These are phyloP conservation scores for Exophiala spinifera DNA, from an alignment of 2,329 filamentous ascomycete species.

Conservation along the genomic window DNA sequence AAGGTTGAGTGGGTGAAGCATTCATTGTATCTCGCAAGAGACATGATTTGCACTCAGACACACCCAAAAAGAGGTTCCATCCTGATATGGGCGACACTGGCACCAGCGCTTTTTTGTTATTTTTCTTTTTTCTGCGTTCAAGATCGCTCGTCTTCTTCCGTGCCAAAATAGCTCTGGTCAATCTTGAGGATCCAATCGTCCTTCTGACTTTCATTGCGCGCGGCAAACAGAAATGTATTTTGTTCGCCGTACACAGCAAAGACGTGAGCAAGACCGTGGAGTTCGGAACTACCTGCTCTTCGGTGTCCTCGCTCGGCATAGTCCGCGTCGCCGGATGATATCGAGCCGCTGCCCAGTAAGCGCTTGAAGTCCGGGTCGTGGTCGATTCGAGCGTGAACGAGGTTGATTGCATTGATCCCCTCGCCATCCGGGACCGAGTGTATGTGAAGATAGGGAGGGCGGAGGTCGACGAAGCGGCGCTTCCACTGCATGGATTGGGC, in stretches of 20 bases:
- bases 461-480: conserved; percentile 86
- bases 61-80: too few species aligned
- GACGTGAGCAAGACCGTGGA: conserved; percentile 61
- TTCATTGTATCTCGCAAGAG: too few species aligned
- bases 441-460: conserved; percentile 86
- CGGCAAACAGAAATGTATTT: conserved; percentile 93
- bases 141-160: conserved; percentile 11
- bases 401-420: conserved; percentile 82
- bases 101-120: too few species aligned
- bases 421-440: conserved; percentile 83
- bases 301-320: conserved; percentile 30
- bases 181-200: conserved; percentile 96
- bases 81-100: too few species aligned
- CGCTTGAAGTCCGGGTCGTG: conserved; percentile 83
- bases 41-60: too few species aligned
- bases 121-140: too few species aligned
- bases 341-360: conserved; percentile 56
- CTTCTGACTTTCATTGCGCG: conserved; percentile 84
- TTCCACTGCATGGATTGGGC: conserved; percentile 71
- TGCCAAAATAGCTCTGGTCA: conserved; percentile 69
- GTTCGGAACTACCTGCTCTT: conserved; percentile 27
- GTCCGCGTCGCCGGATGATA: conserved; percentile 11
- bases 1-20: too few species aligned
- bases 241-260: conserved; percentile 93
- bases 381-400: conserved; percentile 87